Percentiles rank a stretch among this genome's conserved stretches.
These are phyloP conservation scores for Thalassiosira mediterranea DNA, from an alignment of 352 stramenopile species.

Conservation along the genomic window DNA sequence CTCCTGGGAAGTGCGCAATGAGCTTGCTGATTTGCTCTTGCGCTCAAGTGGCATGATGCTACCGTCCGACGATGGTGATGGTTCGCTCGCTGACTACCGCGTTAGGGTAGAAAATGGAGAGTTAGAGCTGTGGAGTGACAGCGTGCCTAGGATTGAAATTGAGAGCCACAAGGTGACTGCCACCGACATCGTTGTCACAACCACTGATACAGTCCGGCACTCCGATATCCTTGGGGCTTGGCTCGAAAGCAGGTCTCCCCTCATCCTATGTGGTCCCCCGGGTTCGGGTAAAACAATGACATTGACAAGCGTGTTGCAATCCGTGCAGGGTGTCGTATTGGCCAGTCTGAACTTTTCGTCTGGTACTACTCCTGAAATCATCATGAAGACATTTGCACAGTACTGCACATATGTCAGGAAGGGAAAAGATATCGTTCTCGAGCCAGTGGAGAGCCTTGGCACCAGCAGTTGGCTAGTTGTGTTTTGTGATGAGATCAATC, in stretches of 20 bases:
- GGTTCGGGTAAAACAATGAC: constrained; percentile 99
- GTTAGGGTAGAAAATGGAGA: constrained; percentile 96
- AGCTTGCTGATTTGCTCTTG: constrained; percentile 91
- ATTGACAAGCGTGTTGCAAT: constrained; percentile 95
- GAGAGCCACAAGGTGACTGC: constrained; percentile 95
- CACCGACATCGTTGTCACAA: constrained; percentile 99
- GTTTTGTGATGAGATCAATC: constrained; percentile 99
- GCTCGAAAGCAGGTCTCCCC: constrained; percentile 94
- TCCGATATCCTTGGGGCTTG: constrained; percentile 97
- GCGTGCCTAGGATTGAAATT: constrained; percentile 96
- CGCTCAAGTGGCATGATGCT: constrained; percentile 89
- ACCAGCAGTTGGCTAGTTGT: constrained; percentile 97
- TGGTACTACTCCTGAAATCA: constrained; percentile 96
- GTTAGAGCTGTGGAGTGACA: constrained; percentile 94
- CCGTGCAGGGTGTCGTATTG: constrained; percentile 97
- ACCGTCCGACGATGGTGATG: constrained; percentile 74
- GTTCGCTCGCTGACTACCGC: constrained; percentile 93
- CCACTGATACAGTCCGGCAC: constrained; percentile 98
- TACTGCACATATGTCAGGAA: constrained; percentile 99
- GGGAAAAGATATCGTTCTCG: constrained; percentile 94
- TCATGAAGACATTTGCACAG: constrained; percentile 96
- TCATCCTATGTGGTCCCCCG: constrained; percentile 47
- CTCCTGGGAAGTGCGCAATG: constrained; percentile 90
- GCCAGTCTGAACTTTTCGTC: constrained; percentile 99
- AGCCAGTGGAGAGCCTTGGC: constrained; percentile 89